Evolutionary conservation across 1,139 yeast genomes (phyloP), one percentile per base, ranked within the genome.

Genomic region (Geotrichum klebahnii): DNA sequence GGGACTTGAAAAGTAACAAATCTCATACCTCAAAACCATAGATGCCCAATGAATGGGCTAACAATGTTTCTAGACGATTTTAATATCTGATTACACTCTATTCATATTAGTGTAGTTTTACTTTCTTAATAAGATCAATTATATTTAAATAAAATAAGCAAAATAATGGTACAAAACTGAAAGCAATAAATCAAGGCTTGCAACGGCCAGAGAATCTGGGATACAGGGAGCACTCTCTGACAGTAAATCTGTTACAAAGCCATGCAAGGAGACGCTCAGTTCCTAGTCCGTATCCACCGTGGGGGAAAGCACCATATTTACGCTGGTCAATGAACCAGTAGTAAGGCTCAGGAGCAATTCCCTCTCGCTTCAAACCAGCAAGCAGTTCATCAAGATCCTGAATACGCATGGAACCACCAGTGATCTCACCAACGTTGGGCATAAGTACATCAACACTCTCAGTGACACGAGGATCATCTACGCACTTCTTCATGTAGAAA

Each of bases 321-420:
- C 98, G 83, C 74, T 84, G 94, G 69, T 92, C 98, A 56, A 82
- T 80, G 73, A 87, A 92, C 97, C 97, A 92, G 76, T 92, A 90
- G 78, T 92, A 92, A 20, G 78, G 72, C 26, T 83, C 75, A 53
- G 88, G 78, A 66, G 82, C 83, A 63, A 92, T 86, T 51, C 82
- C 82, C 74, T 92, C 98, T 71, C 97, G 86, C 74, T 83, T 82
- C 77, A 90, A 84, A 51, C 96, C 97, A 48, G 81, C 95, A 63
- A 85, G 68, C 61, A 92, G 78, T 69, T 90, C 97, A 41, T 87
- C 89, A 57, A 78, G 74, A 61, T 82, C 81, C 59, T 78, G 80
- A 60, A 89, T 89, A 79, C 99, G 89, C 99, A 92, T 92, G 48
- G 97, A 90, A 53, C 98, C 98, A 70, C 98, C 98, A 44, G 95